Evolutionary conservation across 148 eudicot species (phyloP).

Genomic region (Agrostemma githago): DNA sequence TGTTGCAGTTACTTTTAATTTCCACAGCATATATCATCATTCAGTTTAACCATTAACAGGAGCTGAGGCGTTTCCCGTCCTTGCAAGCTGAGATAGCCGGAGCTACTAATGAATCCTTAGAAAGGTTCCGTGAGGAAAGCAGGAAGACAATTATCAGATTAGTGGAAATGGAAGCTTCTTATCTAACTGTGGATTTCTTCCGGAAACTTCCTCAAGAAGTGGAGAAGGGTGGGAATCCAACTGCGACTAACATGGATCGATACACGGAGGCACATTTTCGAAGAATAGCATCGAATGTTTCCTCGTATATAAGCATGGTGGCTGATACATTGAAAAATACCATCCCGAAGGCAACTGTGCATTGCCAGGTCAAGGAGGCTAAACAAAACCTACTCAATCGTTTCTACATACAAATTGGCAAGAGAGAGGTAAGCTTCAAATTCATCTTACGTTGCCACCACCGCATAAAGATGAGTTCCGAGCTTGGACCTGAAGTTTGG

Average conservation of each 20-base stretch:
- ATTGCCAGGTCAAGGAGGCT: constrained; percentile 87
- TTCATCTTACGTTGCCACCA: no score
- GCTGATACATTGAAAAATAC: constrained; percentile 57
- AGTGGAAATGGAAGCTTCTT: constrained; percentile 73
- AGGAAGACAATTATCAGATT: constrained; percentile 55
- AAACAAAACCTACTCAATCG: constrained; percentile 60
- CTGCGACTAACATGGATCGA: constrained; percentile 42
- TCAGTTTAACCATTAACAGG: constrained; percentile 31
- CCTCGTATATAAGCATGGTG: constrained; percentile 69
- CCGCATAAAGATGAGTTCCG: not conserved
- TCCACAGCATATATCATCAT: constrained; percentile 1
- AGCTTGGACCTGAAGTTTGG: not conserved
- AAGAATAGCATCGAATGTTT: constrained; percentile 70
- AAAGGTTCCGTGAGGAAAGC: constrained; percentile 66
- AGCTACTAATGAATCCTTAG: constrained; percentile 55
- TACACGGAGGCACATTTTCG: constrained; percentile 57
- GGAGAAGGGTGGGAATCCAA: constrained; percentile 41
- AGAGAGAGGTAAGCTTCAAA: constrained; percentile 51
- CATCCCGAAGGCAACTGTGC: constrained; percentile 83
- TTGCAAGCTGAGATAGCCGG: constrained; percentile 54
- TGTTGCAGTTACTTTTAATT: not conserved
- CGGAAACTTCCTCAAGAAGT: constrained; percentile 62
- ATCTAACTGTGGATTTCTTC: constrained; percentile 68
- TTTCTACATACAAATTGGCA: constrained; percentile 77
- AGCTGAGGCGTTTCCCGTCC: constrained; percentile 64